Evolutionary conservation across 2,329 filamentous ascomycete genomes (phyloP).

Genomic region (Tolypocladium paradoxum): DNA sequence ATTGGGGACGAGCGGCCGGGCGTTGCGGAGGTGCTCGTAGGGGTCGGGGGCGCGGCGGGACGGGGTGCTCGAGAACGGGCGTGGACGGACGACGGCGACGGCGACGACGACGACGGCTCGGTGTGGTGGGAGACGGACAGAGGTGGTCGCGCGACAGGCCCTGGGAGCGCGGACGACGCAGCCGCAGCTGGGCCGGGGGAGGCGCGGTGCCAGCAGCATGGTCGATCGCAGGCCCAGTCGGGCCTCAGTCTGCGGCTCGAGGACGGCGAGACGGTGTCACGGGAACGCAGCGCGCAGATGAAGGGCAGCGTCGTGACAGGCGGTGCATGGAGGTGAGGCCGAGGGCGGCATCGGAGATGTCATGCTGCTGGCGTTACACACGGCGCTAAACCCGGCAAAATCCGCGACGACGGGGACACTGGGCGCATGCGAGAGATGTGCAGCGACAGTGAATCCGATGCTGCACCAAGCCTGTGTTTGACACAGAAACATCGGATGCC

Average conservation of each 20-base stretch:
- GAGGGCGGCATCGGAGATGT: not conserved
- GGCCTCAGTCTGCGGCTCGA: not conserved
- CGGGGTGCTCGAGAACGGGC: conserved; percentile 12
- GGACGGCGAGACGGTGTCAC: not conserved
- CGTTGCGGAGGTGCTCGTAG: conserved; percentile 16
- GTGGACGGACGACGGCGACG: conserved; percentile 2
- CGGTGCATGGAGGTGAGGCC: not conserved
- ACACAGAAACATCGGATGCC: not conserved
- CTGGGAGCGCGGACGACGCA: not conserved
- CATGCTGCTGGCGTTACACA: not conserved
- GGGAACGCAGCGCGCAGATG: not conserved
- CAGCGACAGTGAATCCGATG: not conserved
- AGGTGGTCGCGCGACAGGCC: not conserved
- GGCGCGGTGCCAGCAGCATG: not conserved
- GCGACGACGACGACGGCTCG: not conserved
- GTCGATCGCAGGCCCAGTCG: not conserved
- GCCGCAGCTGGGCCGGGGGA: not conserved
- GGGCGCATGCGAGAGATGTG: no score
- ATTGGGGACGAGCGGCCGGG: conserved; percentile 21
- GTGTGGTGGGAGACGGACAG: not conserved
- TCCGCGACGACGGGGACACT: not conserved
- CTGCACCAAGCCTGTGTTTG: not conserved
- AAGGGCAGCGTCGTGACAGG: not conserved
- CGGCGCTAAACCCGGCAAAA: not conserved
- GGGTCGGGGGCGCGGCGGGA: conserved; percentile 10